These are phyloP conservation scores for Barnettozyma californica DNA, from an alignment of 805 yeast species.

Conservation along the genomic window DNA sequence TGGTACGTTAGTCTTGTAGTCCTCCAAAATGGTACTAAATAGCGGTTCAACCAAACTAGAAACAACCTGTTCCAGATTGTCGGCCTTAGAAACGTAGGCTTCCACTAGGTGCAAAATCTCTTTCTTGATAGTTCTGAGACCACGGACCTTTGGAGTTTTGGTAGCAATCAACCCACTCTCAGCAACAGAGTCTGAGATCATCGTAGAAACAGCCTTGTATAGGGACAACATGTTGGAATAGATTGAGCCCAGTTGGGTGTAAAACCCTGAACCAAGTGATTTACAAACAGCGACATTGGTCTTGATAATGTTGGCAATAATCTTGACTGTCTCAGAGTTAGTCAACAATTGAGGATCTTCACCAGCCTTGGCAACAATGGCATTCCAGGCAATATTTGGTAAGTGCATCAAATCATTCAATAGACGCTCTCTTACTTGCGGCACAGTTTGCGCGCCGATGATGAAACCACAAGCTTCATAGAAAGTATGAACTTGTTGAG, in stretches of 20 bases:
- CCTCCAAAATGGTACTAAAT: slow-evolving; percentile 80
- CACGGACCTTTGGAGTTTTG: slow-evolving; percentile 91
- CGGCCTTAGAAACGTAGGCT: slow-evolving; percentile 83
- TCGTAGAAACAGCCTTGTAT: slow-evolving; percentile 80
- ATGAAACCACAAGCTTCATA: slow-evolving; percentile 97
- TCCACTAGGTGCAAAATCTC: slow-evolving; percentile 88
- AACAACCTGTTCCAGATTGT: slow-evolving; percentile 74
- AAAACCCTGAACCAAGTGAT: slow-evolving; percentile 89
- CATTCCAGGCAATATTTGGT: slow-evolving; percentile 93
- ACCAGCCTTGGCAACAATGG: slow-evolving; percentile 79
- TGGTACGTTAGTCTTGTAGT: slow-evolving; percentile 82
- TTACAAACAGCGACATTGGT: slow-evolving; percentile 94
- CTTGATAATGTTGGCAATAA: slow-evolving; percentile 88
- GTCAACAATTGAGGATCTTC: slow-evolving; percentile 76
- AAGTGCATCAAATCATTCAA: slow-evolving; percentile 77
- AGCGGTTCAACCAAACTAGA: slow-evolving; percentile 78
- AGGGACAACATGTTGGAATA: slow-evolving; percentile 86
- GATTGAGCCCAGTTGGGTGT: slow-evolving; percentile 79
- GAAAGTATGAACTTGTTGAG: slow-evolving; percentile 97
- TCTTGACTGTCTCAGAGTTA: slow-evolving; percentile 81
- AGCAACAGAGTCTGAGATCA: slow-evolving; percentile 79
- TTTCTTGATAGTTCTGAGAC: slow-evolving; percentile 92
- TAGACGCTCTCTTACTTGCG: slow-evolving; percentile 63
- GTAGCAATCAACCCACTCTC: slow-evolving; percentile 84
- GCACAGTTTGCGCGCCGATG: slow-evolving; percentile 76